Conservation (phyloP, 129 eudicot genomes). For the Centrapalus pauciflorus region DNA sequence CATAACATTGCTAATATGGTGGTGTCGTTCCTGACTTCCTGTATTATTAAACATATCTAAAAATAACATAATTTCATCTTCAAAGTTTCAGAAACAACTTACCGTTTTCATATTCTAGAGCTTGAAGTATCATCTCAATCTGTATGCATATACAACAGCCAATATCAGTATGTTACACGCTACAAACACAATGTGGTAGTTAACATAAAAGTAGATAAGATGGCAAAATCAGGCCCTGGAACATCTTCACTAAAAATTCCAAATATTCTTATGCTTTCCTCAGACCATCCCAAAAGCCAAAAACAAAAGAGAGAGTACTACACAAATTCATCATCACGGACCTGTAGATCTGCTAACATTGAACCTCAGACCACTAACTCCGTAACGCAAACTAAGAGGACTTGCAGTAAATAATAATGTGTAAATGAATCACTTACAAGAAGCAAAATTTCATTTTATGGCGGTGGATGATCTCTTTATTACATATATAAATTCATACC, state of each 20-base stretch:
- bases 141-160: constrained; percentile 29
- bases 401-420: not conserved
- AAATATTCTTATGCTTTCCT: not conserved
- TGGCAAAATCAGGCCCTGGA: not conserved
- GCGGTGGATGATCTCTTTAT: not conserved
- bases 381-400: not conserved
- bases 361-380: not conserved
- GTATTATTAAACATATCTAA: not conserved
- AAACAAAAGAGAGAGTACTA: not conserved
- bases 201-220: not conserved
- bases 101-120: constrained; percentile 97
- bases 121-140: constrained; percentile 99
- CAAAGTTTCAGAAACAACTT: constrained; percentile 5
- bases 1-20: not conserved
- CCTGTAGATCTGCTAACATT: too few relatives aligned
- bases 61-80: not conserved
- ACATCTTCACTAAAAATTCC: not conserved
- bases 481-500: constrained; percentile 35
- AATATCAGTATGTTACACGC: constrained; percentile 13
- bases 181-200: not conserved
- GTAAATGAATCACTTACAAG: not conserved
- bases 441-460: not conserved
- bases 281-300: not conserved
- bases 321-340: not conserved
- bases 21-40: not conserved